phyloP scores from a whole-genome alignment of 1,284 basidiomycete species.

The Ceraceosorus guamensis region DNA sequence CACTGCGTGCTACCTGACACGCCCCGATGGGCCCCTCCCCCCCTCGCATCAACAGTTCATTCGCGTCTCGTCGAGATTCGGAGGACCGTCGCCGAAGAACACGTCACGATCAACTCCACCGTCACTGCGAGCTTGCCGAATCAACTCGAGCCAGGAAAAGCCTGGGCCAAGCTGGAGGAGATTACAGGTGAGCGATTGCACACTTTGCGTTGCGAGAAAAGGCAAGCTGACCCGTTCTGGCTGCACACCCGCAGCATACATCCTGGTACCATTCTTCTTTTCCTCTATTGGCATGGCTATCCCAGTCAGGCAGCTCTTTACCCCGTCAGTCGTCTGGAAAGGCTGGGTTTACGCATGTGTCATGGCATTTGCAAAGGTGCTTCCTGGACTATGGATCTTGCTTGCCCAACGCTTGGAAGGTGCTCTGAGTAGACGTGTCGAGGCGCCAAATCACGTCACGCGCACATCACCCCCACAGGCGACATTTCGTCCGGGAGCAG shows the following conservation, averaged over 20 bases:
- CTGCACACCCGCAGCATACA: conserved; percentile 15
- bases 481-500: conserved; percentile 1
- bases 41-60: too few species aligned
- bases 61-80: too few species aligned
- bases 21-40: conserved; percentile 2
- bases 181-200: neutral
- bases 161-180: neutral
- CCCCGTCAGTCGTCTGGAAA: conserved; percentile 53
- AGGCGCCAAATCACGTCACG: conserved; percentile 1
- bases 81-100: too few species aligned
- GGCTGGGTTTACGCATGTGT: conserved; percentile 54
- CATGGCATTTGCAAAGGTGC: conserved; percentile 54
- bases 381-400: conserved; percentile 50
- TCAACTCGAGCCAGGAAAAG: neutral
- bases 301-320: conserved; percentile 55
- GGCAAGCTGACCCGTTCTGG: neutral
- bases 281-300: conserved; percentile 57
- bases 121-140: conserved; percentile 9
- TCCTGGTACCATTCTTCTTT: conserved; percentile 58
- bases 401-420: conserved; percentile 23
- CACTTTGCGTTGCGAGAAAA: neutral
- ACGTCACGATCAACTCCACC: neutral
- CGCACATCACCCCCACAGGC: neutral
- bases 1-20: neutral
- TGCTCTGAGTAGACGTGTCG: neutral